Percentiles rank a stretch among this genome's conserved stretches.
phyloP scores from a whole-genome alignment of 768 basidiomycete species.

The Mycena galericulata region DNA sequence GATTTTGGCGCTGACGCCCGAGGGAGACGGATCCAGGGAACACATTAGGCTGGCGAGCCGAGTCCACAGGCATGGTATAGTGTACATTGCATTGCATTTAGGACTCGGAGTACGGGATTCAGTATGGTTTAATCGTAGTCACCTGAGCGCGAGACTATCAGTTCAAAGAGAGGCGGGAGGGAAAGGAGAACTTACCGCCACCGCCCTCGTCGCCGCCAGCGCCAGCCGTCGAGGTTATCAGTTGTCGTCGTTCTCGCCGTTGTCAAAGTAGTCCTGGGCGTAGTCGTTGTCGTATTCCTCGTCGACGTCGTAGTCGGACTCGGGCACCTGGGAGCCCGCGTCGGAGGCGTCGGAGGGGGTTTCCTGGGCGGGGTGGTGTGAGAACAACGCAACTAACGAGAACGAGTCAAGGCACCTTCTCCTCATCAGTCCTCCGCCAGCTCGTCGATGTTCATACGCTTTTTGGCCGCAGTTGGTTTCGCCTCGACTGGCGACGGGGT shows the following conservation, averaged over 20 bases:
- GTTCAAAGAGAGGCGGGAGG: neutral
- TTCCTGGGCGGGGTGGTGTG: constrained; percentile 63
- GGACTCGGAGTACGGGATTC: too few relatives aligned
- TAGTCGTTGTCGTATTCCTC: constrained; percentile 95
- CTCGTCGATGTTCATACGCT: constrained; percentile 73
- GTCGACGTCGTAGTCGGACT: constrained; percentile 87
- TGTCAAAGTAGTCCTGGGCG: constrained; percentile 92
- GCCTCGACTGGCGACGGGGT: constrained; percentile 33
- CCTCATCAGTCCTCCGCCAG: constrained; percentile 75
- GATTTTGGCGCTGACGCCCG: too few relatives aligned
- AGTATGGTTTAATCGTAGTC: constrained; percentile 36
- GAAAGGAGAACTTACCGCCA: constrained; percentile 31
- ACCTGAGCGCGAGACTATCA: constrained; percentile 7
- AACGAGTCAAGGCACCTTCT: constrained; percentile 52
- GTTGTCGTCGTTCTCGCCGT: constrained; percentile 84
- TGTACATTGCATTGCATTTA: constrained; percentile 20
- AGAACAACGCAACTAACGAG: neutral
- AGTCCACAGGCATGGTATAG: neutral
- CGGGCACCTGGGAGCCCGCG: constrained; percentile 70
- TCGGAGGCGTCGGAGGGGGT: constrained; percentile 80
- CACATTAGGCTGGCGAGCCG: too few relatives aligned
- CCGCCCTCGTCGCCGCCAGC: constrained; percentile 75
- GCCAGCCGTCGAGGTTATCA: constrained; percentile 83
- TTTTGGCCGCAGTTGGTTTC: constrained; percentile 48
- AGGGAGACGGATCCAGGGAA: too few relatives aligned